Percentiles rank a stretch among this genome's conserved stretches.
Evolutionary conservation across 805 yeast genomes (phyloP).

Genomic region (Grigorovia jiainica): DNA sequence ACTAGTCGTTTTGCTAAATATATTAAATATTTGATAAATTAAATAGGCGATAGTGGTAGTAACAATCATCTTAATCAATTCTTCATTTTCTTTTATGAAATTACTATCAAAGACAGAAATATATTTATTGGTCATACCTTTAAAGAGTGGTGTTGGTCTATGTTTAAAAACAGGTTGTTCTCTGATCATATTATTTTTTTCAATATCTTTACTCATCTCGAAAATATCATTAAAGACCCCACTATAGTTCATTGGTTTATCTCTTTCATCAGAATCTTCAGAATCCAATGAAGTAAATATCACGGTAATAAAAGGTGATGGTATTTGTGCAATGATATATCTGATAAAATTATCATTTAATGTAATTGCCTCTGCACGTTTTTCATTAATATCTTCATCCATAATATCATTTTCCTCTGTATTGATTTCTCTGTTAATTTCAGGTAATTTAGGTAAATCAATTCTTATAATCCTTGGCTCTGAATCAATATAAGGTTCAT

Average conservation of each 20-base stretch:
- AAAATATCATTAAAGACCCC: conserved; percentile 48
- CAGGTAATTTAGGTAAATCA: conserved; percentile 41
- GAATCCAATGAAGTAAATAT: conserved; percentile 41
- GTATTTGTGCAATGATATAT: conserved; percentile 53
- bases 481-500: conserved; percentile 53
- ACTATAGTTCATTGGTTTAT: background rate
- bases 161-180: conserved; percentile 24
- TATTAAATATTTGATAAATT: conserved; percentile 6
- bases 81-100: conserved; percentile 17
- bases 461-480: conserved; percentile 53
- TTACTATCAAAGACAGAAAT: conserved; percentile 17
- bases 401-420: conserved; percentile 15
- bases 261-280: conserved; percentile 7
- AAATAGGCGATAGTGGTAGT: conserved; percentile 13
- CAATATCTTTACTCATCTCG: conserved; percentile 41
- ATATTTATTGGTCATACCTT: conserved; percentile 8
- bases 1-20: background rate
- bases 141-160: conserved; percentile 25
- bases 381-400: conserved; percentile 24
- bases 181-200: conserved; percentile 38
- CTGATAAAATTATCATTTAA: conserved; percentile 41
- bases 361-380: conserved; percentile 27
- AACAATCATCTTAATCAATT: conserved; percentile 11
- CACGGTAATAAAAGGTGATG: conserved; percentile 62
- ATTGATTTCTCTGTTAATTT: background rate